Conservation (phyloP, 2,329 filamentous ascomycete species). For the Rhynchosporium agropyri region DNA sequence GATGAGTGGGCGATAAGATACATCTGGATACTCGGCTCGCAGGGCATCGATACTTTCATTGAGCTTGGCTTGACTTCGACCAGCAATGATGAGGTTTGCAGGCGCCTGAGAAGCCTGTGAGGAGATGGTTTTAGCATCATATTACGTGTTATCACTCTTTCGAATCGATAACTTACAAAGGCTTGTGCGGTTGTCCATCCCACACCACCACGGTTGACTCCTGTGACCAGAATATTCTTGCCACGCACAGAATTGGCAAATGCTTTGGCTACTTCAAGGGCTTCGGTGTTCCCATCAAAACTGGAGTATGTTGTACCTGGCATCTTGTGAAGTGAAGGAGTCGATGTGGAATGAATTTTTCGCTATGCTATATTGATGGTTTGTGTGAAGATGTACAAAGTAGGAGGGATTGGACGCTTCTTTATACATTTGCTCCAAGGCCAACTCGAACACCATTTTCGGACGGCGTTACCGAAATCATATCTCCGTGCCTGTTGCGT, state of each 20-base stretch:
- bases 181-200: constrained; percentile 29
- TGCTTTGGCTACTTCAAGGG: constrained; percentile 45
- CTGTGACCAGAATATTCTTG: constrained; percentile 41
- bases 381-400: not conserved
- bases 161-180: constrained; percentile 20
- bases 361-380: not conserved
- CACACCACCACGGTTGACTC: constrained; percentile 29
- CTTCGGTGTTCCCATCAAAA: constrained; percentile 45
- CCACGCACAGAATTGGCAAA: constrained; percentile 44
- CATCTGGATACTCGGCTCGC: constrained; percentile 13
- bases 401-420: not conserved
- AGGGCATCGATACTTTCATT: constrained; percentile 22
- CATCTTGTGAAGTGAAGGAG: not conserved
- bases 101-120: constrained; percentile 36
- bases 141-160: not conserved
- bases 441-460: too few relatives aligned
- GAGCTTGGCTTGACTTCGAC: constrained; percentile 26
- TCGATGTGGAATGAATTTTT: not conserved
- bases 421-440: constrained; percentile 8
- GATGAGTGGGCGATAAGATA: constrained; percentile 19
- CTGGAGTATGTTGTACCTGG: constrained; percentile 42
- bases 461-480: too few relatives aligned
- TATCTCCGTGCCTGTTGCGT: too few relatives aligned
- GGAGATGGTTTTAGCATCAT: not conserved
- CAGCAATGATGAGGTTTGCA: constrained; percentile 27